A percentile compares a stretch with the other conserved stretches of the same genome.
These are phyloP conservation scores for Termitomyces sp. DNA, from an alignment of 768 basidiomycete species.

Conservation along the genomic window DNA sequence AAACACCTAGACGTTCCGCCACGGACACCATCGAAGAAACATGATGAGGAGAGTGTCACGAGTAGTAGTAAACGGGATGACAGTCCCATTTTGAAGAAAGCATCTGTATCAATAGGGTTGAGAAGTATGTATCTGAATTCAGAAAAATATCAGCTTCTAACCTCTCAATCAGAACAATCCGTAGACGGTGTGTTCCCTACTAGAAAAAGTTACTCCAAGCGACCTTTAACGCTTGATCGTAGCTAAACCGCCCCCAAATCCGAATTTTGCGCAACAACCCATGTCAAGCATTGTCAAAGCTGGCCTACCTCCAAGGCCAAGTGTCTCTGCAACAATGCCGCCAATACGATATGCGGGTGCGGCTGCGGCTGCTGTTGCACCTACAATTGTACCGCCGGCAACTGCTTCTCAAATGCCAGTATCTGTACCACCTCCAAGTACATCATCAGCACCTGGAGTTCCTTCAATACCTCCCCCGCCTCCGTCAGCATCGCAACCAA, in stretches of 20 bases:
- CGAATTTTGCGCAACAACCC: slow-evolving; percentile 79
- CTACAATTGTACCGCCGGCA: slow-evolving; percentile 21
- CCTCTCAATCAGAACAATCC: slow-evolving; percentile 51
- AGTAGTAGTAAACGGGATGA: slow-evolving; percentile 74
- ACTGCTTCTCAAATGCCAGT: slow-evolving; percentile 31
- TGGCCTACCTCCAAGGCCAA: slow-evolving; percentile 50
- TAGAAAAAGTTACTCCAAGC: not conserved
- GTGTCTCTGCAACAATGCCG: slow-evolving; percentile 55
- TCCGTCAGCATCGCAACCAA: slow-evolving; percentile 20
- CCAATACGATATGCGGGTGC: slow-evolving; percentile 92
- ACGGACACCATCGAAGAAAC: slow-evolving; percentile 67
- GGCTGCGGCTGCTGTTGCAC: slow-evolving; percentile 58
- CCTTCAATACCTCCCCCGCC: slow-evolving; percentile 35
- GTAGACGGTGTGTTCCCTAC: slow-evolving; percentile 49
- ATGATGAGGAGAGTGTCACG: slow-evolving; percentile 72
- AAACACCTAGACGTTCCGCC: slow-evolving; percentile 49
- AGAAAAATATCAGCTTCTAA: not conserved
- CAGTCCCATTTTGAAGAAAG: slow-evolving; percentile 79
- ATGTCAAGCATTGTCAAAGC: slow-evolving; percentile 72
- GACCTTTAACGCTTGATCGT: slow-evolving; percentile 13
- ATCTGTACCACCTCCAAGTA: slow-evolving; percentile 32
- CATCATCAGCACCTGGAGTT: slow-evolving; percentile 29
- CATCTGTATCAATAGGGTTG: slow-evolving; percentile 51
- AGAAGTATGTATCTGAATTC: slow-evolving; percentile 53
- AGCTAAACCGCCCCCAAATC: slow-evolving; percentile 66